Evolutionary conservation across 2,329 filamentous ascomycete genomes (phyloP), one percentile per base, ranked within the genome.

Genomic region (Neonectria punicea): DNA sequence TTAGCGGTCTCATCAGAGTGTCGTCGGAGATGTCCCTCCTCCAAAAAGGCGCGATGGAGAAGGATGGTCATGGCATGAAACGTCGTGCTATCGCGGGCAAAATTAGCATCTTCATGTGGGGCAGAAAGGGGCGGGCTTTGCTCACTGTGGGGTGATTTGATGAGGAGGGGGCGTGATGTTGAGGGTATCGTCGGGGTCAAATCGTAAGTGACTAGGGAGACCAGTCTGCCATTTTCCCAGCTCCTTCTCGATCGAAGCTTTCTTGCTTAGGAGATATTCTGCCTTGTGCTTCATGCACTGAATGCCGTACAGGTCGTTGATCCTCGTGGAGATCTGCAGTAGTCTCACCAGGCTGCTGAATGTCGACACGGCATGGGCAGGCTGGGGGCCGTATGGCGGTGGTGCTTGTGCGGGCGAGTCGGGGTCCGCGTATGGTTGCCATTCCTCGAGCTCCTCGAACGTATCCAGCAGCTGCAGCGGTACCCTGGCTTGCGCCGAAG

Each of bases 21-120:
- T n/a, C 69, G 67, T 13, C 73, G 66, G 4, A 77, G 73, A 36
- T 77, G 75, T 36, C 75, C 75, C 30, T 76, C 71, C 30, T 77
- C 77, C 0, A 83, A 75, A 66, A 84, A 83, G 1, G 82, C 81
- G 1, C 82, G 79, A 61, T 84, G 80, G 10, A 84, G 76, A 0
- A 84, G 74, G 50, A 84, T 83, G 10, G 78, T 76, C 13, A 84
- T 75, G 5, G 80, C 78, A 63, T 83, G 74, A 65, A 81, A 84
- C 8, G 75, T 78, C 16, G 76, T 75, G 34, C 75, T 70, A 30
- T 49, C 14, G 32, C 1, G 51, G 53, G 46, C 30, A 46, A 30
- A 49, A 34, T 71, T 46, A 73, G 67, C 14, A 56, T 61, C n/a
- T 28, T 10, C 39, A 43, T 25, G 58, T 30, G 50, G 54, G 34